Evolutionary conservation across 140 eudicot genomes (phyloP).

Genomic region (Oenanthe javanica): DNA sequence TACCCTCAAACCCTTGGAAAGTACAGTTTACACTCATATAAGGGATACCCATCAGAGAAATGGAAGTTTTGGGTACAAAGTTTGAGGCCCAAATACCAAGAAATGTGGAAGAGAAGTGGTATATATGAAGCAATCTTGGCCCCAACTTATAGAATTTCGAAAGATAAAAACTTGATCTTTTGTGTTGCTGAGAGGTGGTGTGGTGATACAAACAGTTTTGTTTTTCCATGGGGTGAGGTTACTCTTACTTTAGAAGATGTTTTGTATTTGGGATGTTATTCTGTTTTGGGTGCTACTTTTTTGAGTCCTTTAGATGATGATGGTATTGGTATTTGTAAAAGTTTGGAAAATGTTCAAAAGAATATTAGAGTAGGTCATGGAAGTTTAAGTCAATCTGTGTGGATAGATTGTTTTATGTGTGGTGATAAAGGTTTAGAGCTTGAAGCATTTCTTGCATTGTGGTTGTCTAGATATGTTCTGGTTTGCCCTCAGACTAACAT

Average conservation of each 20-base stretch:
- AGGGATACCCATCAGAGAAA: background rate
- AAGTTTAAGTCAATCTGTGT: background rate
- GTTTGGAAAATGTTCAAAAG: no score
- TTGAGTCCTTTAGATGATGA: background rate
- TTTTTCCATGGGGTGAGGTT: constrained; percentile 10
- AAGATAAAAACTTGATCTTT: background rate
- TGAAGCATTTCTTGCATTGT: constrained; percentile 12
- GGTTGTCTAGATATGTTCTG: background rate
- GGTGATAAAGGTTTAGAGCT: background rate
- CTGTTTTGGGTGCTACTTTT: background rate
- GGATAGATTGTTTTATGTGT: background rate
- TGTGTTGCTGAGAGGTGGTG: constrained; percentile 1
- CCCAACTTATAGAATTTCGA: background rate
- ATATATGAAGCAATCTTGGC: background rate
- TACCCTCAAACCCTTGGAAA: background rate
- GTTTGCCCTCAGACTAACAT: background rate
- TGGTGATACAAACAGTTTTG: background rate
- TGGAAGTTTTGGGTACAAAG: background rate
- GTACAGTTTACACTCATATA: background rate
- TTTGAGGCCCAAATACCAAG: background rate
- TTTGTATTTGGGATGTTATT: background rate
- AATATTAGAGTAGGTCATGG: background rate
- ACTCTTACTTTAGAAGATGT: constrained; percentile 2
- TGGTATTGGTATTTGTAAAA: background rate
- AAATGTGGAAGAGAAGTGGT: background rate